Conservation (phyloP, 352 stramenopile species). For the Globisporangium echinulatum region DNA sequence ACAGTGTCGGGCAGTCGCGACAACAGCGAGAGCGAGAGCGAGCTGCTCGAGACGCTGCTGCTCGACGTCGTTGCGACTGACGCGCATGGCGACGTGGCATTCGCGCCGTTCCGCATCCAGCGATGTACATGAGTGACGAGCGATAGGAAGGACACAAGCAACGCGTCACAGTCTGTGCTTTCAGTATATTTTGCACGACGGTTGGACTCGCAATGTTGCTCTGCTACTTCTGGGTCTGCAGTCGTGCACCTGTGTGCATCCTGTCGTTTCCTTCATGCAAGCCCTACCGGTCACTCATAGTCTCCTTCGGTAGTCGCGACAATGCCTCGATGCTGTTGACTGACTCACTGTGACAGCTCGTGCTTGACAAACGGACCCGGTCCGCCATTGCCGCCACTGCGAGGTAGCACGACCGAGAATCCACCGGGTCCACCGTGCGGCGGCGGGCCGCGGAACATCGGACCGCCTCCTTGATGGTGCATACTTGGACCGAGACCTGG, state of each 20-base stretch:
- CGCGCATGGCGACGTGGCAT: slow-evolving; percentile 22
- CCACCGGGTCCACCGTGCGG: slow-evolving; percentile 3
- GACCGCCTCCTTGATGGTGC: background rate
- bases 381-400: background rate
- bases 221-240: no score
- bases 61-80: slow-evolving; percentile 22
- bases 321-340: no score
- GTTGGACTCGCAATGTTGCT: no score
- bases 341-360: background rate
- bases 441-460: background rate
- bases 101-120: slow-evolving; percentile 23
- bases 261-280: no score
- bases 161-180: no score
- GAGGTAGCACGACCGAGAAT: slow-evolving; percentile 6
- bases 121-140: background rate
- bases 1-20: no score
- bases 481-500: no score
- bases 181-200: no score
- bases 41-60: slow-evolving; percentile 19
- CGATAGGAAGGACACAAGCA: no score
- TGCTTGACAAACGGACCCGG: background rate
- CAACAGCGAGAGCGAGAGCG: background rate
- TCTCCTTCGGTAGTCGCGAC: no score
- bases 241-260: no score
- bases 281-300: no score